Evolutionary conservation across 1,284 basidiomycete species (phyloP).

Genomic region (Laetiporus sulphureus): DNA sequence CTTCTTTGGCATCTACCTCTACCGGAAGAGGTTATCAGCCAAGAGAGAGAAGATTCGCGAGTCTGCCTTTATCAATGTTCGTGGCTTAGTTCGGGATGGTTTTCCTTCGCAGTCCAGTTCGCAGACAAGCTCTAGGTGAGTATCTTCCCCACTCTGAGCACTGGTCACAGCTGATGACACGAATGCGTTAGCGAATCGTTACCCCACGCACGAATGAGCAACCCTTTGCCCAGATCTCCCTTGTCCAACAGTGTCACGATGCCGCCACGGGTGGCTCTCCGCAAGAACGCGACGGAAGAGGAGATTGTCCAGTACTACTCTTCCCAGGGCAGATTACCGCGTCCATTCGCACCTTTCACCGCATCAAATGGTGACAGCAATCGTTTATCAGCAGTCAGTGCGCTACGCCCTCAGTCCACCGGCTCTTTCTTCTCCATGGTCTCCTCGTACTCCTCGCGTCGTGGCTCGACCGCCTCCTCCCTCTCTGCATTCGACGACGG

Average conservation of each 20-base stretch:
- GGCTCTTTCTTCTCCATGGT: slow-evolving; percentile 22
- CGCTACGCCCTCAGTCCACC: slow-evolving; percentile 14
- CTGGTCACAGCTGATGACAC: no score
- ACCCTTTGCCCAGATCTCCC: no score
- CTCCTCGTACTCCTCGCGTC: slow-evolving; percentile 24
- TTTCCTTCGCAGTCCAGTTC: no score
- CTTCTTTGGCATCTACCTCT: slow-evolving; percentile 35
- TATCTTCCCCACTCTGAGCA: background rate
- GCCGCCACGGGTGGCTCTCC: slow-evolving; percentile 41
- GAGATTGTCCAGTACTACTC: slow-evolving; percentile 31
- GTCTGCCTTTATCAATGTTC: background rate
- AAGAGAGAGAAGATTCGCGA: slow-evolving; percentile 23
- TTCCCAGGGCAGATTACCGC: slow-evolving; percentile 28
- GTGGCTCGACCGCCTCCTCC: slow-evolving; percentile 25
- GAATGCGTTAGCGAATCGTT: no score
- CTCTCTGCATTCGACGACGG: slow-evolving; percentile 25
- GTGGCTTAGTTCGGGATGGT: background rate
- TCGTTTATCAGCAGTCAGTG: slow-evolving; percentile 29
- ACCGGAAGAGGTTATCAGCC: slow-evolving; percentile 32
- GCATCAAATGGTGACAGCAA: slow-evolving; percentile 29
- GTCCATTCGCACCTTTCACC: slow-evolving; percentile 4
- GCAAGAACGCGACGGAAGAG: slow-evolving; percentile 29
- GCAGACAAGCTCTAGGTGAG: background rate
- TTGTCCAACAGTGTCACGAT: slow-evolving; percentile 40
- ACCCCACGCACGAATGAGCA: no score